Base-by-base conservation (phyloP, 345 rosid genomes). In the Ceriops tagal region DNA sequence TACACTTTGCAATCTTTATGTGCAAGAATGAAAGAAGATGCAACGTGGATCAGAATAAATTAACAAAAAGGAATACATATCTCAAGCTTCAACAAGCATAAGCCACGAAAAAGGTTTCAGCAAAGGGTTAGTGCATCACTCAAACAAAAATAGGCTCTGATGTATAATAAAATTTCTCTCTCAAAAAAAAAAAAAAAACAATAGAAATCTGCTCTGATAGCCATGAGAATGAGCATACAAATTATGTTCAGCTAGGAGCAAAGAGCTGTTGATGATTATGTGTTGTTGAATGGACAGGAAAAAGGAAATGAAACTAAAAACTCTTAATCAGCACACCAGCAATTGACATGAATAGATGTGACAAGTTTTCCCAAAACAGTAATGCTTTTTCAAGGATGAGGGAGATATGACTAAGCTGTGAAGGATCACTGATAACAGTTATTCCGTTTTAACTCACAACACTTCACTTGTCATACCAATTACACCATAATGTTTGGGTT, bases 71-170 rank as follows among this genome's bases (percentile, higher is more conserved):
- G 4, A 49, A 16, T 60, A 39, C 28, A 51, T 55, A 73, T 62
- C 68, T 30, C 24, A 35, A 70, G 51, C 24, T 39, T 49, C 70
- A 71, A 56, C 28, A 71, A 15, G 43, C 24, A 63, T 60, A 39
- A 11, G 8, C 53, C 49, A 68, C 1, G 21, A 5, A 13, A 58
- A 55, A 20, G 20, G 24, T 55, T 21, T 27, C 15, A 1, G 10
- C 18, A 31, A 61, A n/a, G 24, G 2, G 9, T 8, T 20, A 16
- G 27, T 22, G 16, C 15, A 37, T 62, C 26, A 46, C 8, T 60
- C 32, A 49, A 52, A 32, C 6, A 22, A 69, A 27, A 49, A 27
- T 30, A 61, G 24, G 34, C 21, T 61, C 3, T 22, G 56, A 8
- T 19, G 22, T 31, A 69, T 52, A 37, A 43, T 22, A 7, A 6